phyloP scores from a whole-genome alignment of 1,139 yeast genomes.

The Scheffersomyces quercinus region DNA sequence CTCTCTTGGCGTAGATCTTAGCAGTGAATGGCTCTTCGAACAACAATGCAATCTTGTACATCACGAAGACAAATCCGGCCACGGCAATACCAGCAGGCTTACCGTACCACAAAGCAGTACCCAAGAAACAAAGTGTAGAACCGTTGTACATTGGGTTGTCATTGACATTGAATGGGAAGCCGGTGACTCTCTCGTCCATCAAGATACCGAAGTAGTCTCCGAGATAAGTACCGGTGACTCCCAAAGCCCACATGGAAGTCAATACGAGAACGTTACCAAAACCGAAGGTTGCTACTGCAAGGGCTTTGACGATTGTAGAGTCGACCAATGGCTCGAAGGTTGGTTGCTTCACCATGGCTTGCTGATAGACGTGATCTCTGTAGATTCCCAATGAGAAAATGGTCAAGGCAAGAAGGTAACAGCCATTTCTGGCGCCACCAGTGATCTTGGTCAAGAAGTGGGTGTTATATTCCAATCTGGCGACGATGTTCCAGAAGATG shows the following conservation, averaged over 20 bases:
- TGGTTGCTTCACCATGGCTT: slow-evolving; percentile 53
- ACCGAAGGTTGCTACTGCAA: slow-evolving; percentile 46
- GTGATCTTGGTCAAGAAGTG: slow-evolving; percentile 71
- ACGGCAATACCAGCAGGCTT: slow-evolving; percentile 86
- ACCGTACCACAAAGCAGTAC: slow-evolving; percentile 84
- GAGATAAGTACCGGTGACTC: slow-evolving; percentile 92
- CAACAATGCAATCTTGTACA: slow-evolving; percentile 80
- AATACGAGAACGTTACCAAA: slow-evolving; percentile 79
- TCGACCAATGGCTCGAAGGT: slow-evolving; percentile 52
- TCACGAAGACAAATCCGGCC: slow-evolving; percentile 68
- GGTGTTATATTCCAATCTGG: slow-evolving; percentile 79
- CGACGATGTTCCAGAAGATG: slow-evolving; percentile 90
- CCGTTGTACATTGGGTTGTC: slow-evolving; percentile 98
- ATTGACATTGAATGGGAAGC: slow-evolving; percentile 87
- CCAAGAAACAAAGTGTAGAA: slow-evolving; percentile 83
- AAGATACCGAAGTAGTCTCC: slow-evolving; percentile 97
- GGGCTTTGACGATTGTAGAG: slow-evolving; percentile 31
- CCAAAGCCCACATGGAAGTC: slow-evolving; percentile 89
- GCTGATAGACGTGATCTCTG: slow-evolving; percentile 76
- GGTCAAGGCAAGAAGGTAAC: slow-evolving; percentile 77
- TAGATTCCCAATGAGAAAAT: slow-evolving; percentile 82
- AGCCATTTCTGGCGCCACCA: slow-evolving; percentile 71
- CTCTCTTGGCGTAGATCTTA: slow-evolving; percentile 73
- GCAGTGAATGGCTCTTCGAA: slow-evolving; percentile 98
- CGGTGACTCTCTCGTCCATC: slow-evolving; percentile 87